Evolutionary conservation across 2,329 filamentous ascomycete species (phyloP).

Genomic region (Apiospora rasikravindrae): DNA sequence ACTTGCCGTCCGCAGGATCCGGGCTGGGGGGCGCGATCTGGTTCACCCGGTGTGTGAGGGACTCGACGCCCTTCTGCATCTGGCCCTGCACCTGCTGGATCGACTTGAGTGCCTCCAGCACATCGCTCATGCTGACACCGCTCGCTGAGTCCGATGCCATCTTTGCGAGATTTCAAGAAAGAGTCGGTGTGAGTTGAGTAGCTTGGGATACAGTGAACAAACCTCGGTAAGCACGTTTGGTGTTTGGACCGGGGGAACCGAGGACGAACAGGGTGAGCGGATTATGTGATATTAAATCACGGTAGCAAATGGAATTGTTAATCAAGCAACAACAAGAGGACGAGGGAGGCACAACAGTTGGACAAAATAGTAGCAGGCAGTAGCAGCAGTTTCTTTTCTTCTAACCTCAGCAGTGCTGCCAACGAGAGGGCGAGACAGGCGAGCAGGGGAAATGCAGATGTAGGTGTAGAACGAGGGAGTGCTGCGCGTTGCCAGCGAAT

Average conservation of each 20-base stretch:
- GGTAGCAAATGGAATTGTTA: no score
- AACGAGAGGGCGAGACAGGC: neutral
- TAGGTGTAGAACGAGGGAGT: conserved; percentile 1
- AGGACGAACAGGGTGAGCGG: neutral
- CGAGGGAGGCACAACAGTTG: neutral
- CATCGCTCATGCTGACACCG: conserved; percentile 18
- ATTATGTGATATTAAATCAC: neutral
- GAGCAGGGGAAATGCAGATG: neutral
- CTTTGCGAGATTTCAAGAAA: neutral
- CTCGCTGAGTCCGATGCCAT: conserved; percentile 20
- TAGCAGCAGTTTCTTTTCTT: neutral
- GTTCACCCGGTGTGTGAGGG: conserved; percentile 13
- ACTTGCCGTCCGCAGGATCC: conserved; percentile 19
- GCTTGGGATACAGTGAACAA: no score
- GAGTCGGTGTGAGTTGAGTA: neutral
- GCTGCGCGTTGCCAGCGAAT: conserved; percentile 2
- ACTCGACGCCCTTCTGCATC: conserved; percentile 21
- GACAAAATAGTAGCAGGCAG: neutral
- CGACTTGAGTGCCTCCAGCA: conserved; percentile 16
- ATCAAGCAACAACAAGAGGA: neutral
- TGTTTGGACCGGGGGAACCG: neutral
- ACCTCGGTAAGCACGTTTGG: neutral
- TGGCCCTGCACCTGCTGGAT: conserved; percentile 16
- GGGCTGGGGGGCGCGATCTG: conserved; percentile 20
- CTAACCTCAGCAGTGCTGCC: neutral